phyloP scores from a whole-genome alignment of 768 basidiomycete genomes.

The Lepiota venenata region DNA sequence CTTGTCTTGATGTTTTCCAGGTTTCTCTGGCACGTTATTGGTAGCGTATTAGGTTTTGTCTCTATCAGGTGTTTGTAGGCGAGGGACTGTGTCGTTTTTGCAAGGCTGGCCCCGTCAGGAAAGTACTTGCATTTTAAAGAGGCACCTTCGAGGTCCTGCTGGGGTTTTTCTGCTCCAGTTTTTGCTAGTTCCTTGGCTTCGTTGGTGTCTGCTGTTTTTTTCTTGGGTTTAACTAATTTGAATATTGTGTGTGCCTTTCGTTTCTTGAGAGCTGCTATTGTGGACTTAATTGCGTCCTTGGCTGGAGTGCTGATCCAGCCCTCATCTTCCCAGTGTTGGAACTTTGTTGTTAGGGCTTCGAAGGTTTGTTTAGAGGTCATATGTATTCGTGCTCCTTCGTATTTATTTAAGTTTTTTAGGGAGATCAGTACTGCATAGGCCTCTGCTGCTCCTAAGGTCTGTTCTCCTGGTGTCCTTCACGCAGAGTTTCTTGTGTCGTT shows the following conservation, averaged over 20 bases:
- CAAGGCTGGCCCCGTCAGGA: no score
- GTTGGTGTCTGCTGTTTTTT: conserved; percentile 19
- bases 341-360: background rate
- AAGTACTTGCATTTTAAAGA: no score
- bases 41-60: background rate
- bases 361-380: conserved; percentile 3
- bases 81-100: no score
- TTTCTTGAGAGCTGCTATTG: background rate
- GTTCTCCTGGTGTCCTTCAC: background rate
- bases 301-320: background rate
- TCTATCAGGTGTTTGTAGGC: no score
- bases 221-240: background rate
- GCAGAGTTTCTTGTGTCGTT: background rate
- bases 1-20: background rate
- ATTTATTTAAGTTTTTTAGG: background rate
- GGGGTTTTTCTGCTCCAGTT: background rate
- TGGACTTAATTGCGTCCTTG: background rate
- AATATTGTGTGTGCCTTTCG: background rate
- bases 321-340: background rate
- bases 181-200: conserved; percentile 23
- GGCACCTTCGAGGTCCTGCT: no score
- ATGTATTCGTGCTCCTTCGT: background rate
- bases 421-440: background rate
- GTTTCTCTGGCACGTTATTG: background rate
- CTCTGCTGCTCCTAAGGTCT: background rate